Evolutionary conservation across 805 yeast genomes (phyloP).

Genomic region (Nakazawaea populi): DNA sequence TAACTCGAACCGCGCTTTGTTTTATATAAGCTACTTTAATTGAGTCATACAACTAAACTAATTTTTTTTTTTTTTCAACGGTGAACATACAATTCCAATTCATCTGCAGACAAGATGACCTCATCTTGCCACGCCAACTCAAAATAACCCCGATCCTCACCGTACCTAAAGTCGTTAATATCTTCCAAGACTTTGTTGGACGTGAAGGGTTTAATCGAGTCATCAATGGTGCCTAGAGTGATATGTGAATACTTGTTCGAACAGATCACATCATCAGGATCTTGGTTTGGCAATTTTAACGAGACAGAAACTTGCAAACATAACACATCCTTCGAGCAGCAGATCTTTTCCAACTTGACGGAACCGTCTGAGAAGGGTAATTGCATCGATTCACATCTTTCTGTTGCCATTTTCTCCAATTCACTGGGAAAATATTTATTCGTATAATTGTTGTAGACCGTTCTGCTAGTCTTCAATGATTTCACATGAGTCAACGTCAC

Average conservation of each 20-base stretch:
- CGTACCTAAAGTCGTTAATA: slow-evolving; percentile 16
- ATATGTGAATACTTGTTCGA: slow-evolving; percentile 55
- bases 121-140: background rate
- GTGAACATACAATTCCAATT: slow-evolving; percentile 38
- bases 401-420: slow-evolving; percentile 15
- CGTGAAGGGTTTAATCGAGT: slow-evolving; percentile 41
- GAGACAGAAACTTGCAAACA: slow-evolving; percentile 45
- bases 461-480: background rate
- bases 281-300: slow-evolving; percentile 10
- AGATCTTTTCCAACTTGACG: slow-evolving; percentile 35
- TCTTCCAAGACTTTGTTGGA: slow-evolving; percentile 36
- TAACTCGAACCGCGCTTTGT: too few species aligned
- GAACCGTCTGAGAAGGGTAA: slow-evolving; percentile 25
- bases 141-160: background rate
- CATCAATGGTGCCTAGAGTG: slow-evolving; percentile 58
- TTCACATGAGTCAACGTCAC: slow-evolving; percentile 55
- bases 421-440: slow-evolving; percentile 12
- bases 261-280: slow-evolving; percentile 19
- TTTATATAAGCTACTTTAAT: too few species aligned
- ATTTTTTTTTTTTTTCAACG: slow-evolving; percentile 24
- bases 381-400: background rate
- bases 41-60: background rate
- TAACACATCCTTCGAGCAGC: slow-evolving; percentile 46
- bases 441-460: slow-evolving; percentile 8
- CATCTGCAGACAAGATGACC: background rate